Conservation (phyloP, 257 asterid genomes). For the Hygrophila difformis region DNA sequence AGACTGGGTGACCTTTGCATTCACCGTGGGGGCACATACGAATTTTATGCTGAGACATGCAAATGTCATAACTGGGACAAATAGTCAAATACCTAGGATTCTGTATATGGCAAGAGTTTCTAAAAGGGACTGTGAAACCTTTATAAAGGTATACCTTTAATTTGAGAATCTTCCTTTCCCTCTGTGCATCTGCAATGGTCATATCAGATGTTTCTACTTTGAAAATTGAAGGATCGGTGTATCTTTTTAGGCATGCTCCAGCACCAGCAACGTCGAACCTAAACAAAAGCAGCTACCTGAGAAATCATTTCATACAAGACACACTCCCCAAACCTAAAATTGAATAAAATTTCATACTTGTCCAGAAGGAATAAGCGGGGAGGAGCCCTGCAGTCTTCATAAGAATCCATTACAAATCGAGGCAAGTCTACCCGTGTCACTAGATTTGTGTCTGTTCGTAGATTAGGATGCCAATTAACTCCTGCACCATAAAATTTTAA, state of each 20-base stretch:
- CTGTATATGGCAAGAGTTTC: background rate
- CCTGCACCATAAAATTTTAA: constrained; percentile 27
- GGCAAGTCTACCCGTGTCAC: constrained; percentile 80
- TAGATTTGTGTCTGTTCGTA: constrained; percentile 48
- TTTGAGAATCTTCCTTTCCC: constrained; percentile 78
- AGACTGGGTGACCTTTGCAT: background rate
- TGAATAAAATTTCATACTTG: constrained; percentile 49
- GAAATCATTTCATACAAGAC: background rate
- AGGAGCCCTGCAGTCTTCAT: constrained; percentile 97
- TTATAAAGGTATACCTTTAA: constrained; percentile 44
- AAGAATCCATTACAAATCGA: constrained; percentile 89
- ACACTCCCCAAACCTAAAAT: background rate
- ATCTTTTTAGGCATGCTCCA: constrained; percentile 94
- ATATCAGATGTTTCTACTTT: constrained; percentile 47
- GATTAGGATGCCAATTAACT: constrained; percentile 79
- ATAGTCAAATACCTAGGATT: background rate
- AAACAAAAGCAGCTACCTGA: constrained; percentile 7
- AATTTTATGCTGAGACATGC: background rate
- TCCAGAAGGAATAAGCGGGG: constrained; percentile 94
- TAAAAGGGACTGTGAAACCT: background rate
- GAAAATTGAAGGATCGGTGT: constrained; percentile 88
- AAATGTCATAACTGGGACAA: too few relatives aligned
- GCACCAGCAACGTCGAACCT: constrained; percentile 99
- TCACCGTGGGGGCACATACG: background rate
- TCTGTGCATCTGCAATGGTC: constrained; percentile 35